Evolutionary conservation across 371 early-diverging fungal species (phyloP).

Genomic region (Mortierella sp.): DNA sequence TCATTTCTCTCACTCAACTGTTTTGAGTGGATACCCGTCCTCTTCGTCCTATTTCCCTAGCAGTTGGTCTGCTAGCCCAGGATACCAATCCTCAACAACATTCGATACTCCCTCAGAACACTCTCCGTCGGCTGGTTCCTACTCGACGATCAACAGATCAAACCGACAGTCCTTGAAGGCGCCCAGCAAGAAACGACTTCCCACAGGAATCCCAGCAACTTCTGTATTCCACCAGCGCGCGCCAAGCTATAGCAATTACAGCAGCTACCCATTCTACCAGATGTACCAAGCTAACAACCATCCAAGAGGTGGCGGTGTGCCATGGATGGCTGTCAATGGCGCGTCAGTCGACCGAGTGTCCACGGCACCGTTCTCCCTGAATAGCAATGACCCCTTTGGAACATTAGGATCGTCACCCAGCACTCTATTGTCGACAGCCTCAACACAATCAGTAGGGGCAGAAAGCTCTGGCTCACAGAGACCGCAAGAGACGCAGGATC

Average conservation of each 20-base stretch:
- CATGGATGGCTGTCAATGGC: neutral
- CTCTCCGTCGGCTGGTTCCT: neutral
- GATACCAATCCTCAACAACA: neutral
- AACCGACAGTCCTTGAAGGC: neutral
- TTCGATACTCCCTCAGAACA: neutral
- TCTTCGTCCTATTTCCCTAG: neutral
- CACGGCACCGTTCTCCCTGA: neutral
- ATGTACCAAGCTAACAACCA: neutral
- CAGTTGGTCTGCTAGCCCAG: neutral
- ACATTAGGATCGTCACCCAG: neutral
- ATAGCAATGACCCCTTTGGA: neutral
- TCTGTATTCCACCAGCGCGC: neutral
- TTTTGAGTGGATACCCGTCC: neutral
- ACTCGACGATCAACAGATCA: neutral
- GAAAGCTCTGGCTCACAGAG: too few species aligned
- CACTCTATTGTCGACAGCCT: neutral
- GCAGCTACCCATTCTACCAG: slow-evolving; percentile 2
- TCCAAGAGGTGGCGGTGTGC: neutral
- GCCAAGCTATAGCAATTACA: neutral
- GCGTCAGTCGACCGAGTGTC: neutral
- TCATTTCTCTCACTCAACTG: neutral
- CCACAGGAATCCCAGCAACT: neutral
- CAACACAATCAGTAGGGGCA: neutral
- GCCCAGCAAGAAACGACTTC: neutral
- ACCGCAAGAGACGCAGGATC: neutral